Evolutionary conservation across 768 basidiomycete genomes (phyloP), one percentile per base, ranked within the genome.

Genomic region (Russula compacta): DNA sequence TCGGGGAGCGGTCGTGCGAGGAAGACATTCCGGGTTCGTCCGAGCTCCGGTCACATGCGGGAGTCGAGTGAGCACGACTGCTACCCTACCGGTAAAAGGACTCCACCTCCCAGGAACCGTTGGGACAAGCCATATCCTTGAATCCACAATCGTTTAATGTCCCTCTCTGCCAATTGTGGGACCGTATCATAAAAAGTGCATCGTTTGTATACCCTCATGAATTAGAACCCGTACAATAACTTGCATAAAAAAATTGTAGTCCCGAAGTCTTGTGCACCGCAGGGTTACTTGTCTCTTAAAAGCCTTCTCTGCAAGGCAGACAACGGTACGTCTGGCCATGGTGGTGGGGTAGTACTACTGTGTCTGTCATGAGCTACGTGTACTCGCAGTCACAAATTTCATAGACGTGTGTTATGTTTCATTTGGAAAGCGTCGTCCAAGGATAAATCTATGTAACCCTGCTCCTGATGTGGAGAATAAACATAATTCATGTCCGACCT

Each of bases 401-500:
- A 24, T 21, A 10, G 14, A 29, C 24, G 24, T 42, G 35, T 12
- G 24, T 53, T 32, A 53, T 29, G 54, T 53, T 19, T 58, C 43
- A 52, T 32, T 12, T 48, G 21, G 9, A 44, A 32, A 46, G 6
- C 58, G 58, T 24, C 63, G 51, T 38, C 62, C 64, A 10, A 66
- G 29, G 14, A 48, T 44, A 47, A 66, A 64, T 47, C 58, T 59
- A 44, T 65, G 58, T 24, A 66, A 24, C 32, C 46, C 52, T 9
- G 51, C 36, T 38, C 57, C 64, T 42, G 63, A 60, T n/a, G 64
- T 60, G 14, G 64, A 59, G 44, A 66, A 66, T 46, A 66, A 14
- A n/a, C 56, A 65, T 39, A 51, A 47, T 46, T 62, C 51, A 10
- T 53, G 55, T n/a, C 19, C 53, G 12, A 58, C 54, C n/a, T 65